Percentiles rank a stretch among this genome's conserved stretches.
Evolutionary conservation across 177 flowering plant genomes (phyloP).

Genomic region (Tripterygium wilfordii): DNA sequence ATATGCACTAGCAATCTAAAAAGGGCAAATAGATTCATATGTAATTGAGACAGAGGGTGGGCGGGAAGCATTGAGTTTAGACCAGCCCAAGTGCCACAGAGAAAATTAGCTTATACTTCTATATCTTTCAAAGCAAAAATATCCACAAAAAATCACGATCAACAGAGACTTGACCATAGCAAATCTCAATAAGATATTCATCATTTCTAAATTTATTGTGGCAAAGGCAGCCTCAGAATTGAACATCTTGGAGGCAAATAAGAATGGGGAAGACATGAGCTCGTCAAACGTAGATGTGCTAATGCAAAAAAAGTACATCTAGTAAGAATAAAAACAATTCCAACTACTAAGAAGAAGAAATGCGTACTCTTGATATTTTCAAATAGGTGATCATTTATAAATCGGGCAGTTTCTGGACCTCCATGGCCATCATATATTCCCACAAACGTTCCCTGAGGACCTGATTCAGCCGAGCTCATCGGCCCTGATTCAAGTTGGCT

Average conservation of each 20-base stretch:
- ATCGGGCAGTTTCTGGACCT: constrained; percentile 85
- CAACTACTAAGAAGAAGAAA: constrained; percentile 1
- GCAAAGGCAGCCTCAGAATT: too few species aligned
- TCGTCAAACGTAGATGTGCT: too few species aligned
- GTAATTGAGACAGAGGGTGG: background rate
- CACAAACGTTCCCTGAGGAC: constrained; percentile 81
- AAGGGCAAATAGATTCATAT: background rate
- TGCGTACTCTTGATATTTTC: constrained; percentile 65
- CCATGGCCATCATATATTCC: constrained; percentile 97
- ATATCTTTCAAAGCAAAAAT: too few species aligned
- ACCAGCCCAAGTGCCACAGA: too few species aligned
- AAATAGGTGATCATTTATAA: constrained; percentile 59
- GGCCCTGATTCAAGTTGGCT: constrained; percentile 60
- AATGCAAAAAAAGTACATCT: background rate
- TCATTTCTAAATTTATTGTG: too few species aligned
- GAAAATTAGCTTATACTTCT: too few species aligned
- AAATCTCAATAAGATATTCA: too few species aligned
- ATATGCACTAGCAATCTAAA: constrained; percentile 11
- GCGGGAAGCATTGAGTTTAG: background rate
- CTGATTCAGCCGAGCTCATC: constrained; percentile 51
- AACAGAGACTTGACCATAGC: too few species aligned
- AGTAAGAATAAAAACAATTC: background rate
- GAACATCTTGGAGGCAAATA: too few species aligned
- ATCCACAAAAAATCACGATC: too few species aligned
- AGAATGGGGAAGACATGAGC: too few species aligned